Percentiles rank a stretch among this genome's conserved stretches.
phyloP scores from a whole-genome alignment of 2,329 filamentous ascomycete genomes.

The Basipetospora chlamydospora region DNA sequence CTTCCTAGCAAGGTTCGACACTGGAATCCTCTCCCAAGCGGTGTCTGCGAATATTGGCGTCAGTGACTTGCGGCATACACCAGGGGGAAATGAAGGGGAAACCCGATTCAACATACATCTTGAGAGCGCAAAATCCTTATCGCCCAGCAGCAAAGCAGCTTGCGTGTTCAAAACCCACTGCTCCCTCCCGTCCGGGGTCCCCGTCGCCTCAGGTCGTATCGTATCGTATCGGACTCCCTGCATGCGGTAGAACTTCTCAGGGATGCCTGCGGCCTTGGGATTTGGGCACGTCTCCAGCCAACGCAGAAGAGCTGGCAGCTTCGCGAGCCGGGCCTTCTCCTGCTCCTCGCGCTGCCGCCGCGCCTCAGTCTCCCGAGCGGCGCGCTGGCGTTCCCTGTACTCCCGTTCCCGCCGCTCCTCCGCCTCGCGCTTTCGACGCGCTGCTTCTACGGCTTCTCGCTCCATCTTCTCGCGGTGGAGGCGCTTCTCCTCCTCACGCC shows the following conservation, averaged over 20 bases:
- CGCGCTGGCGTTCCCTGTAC: conserved; percentile 32
- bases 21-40: conserved; percentile 41
- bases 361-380: conserved; percentile 35
- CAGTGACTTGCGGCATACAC: background rate
- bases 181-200: conserved; percentile 42
- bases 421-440: conserved; percentile 34
- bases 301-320: conserved; percentile 43
- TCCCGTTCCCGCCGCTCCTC: conserved; percentile 36
- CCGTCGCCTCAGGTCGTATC: conserved; percentile 37
- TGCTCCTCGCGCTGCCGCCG: conserved; percentile 37
- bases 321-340: conserved; percentile 38
- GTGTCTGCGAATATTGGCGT: conserved; percentile 27
- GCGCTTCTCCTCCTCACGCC: conserved; percentile 32
- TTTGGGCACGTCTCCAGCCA: conserved; percentile 43
- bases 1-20: conserved; percentile 38
- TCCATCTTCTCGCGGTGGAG: conserved; percentile 28
- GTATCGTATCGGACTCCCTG: conserved; percentile 51
- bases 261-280: conserved; percentile 33
- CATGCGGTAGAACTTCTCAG: conserved; percentile 39
- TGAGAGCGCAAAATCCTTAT: conserved; percentile 46
- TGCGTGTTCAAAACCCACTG: conserved; percentile 54
- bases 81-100: background rate
- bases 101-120: conserved; percentile 35
- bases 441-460: conserved; percentile 30
- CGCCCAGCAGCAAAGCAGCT: conserved; percentile 47